Conservation (phyloP, 805 yeast genomes). For the Candida arabinofermentans region DNA sequence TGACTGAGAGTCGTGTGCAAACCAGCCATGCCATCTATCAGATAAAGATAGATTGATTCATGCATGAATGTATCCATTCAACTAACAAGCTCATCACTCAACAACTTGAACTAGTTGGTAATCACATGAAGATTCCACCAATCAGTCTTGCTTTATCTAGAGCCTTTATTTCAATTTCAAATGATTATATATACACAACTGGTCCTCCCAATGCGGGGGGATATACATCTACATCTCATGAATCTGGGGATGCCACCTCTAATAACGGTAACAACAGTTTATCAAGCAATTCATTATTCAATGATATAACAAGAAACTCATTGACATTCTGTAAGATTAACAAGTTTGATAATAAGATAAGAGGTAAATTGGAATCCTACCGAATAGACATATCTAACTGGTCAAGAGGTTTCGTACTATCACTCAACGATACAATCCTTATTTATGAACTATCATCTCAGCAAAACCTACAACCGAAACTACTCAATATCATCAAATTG, state of each 20-base stretch:
- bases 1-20: no score
- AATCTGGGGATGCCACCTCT: not conserved
- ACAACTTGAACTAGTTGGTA: not conserved
- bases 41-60: no score
- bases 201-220: not conserved
- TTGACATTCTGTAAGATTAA: conserved; percentile 6
- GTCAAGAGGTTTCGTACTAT: conserved; percentile 7
- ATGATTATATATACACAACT: conserved; percentile 4
- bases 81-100: no score
- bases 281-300: conserved; percentile 2
- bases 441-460: conserved; percentile 2
- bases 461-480: not conserved
- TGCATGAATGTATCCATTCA: no score
- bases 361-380: conserved; percentile 9
- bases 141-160: conserved; percentile 10
- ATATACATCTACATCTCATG: not conserved
- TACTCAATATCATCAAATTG: conserved; percentile 8
- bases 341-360: not conserved
- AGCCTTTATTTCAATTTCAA: conserved; percentile 5
- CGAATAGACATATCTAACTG: conserved; percentile 3
- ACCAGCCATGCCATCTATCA: no score
- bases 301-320: conserved; percentile 1
- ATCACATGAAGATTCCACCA: conserved; percentile 12
- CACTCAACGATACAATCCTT: conserved; percentile 8
- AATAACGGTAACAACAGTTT: not conserved